A percentile compares a stretch with the other conserved stretches of the same genome.
phyloP scores from a whole-genome alignment of 2,329 filamentous ascomycete species.

The Geosmithia putterillii region DNA sequence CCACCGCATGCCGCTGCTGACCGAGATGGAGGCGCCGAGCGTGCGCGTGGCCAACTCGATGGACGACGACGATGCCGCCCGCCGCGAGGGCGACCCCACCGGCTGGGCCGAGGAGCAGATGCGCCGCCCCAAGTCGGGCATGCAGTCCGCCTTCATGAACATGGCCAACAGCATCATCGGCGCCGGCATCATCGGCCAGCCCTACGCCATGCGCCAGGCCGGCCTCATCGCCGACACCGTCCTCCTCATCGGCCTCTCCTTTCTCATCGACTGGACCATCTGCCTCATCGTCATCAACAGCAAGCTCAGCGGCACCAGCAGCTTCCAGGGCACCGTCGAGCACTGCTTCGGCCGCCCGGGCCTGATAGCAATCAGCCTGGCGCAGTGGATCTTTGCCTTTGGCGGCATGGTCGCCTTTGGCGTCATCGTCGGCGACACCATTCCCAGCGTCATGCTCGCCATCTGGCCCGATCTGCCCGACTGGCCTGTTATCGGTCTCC shows the following conservation, averaged over 20 bases:
- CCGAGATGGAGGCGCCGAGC: constrained; percentile 72
- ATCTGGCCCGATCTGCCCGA: constrained; percentile 65
- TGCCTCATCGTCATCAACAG: constrained; percentile 94
- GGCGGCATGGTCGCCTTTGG: constrained; percentile 98
- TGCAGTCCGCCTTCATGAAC: constrained; percentile 93
- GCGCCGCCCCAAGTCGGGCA: constrained; percentile 65
- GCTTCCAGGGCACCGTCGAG: constrained; percentile 91
- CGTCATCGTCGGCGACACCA: constrained; percentile 92
- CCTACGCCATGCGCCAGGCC: constrained; percentile 91
- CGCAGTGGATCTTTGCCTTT: constrained; percentile 98
- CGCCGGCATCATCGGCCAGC: constrained; percentile 67
- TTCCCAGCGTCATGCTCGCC: constrained; percentile 77
- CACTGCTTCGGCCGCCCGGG: constrained; percentile 86
- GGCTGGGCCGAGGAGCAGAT: constrained; percentile 41
- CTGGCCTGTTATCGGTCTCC: constrained; percentile 66
- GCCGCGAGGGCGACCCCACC: constrained; percentile 23
- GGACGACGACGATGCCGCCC: constrained; percentile 29
- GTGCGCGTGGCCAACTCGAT: constrained; percentile 50
- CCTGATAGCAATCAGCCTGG: constrained; percentile 75
- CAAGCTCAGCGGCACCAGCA: constrained; percentile 86
- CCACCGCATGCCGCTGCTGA: constrained; percentile 62
- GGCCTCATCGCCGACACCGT: constrained; percentile 71
- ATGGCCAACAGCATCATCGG: constrained; percentile 99
- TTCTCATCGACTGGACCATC: constrained; percentile 94
- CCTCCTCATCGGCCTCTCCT: constrained; percentile 66